Base-by-base conservation (phyloP, 2,329 filamentous ascomycete species). In the Ascochyta clinopodiicola region DNA sequence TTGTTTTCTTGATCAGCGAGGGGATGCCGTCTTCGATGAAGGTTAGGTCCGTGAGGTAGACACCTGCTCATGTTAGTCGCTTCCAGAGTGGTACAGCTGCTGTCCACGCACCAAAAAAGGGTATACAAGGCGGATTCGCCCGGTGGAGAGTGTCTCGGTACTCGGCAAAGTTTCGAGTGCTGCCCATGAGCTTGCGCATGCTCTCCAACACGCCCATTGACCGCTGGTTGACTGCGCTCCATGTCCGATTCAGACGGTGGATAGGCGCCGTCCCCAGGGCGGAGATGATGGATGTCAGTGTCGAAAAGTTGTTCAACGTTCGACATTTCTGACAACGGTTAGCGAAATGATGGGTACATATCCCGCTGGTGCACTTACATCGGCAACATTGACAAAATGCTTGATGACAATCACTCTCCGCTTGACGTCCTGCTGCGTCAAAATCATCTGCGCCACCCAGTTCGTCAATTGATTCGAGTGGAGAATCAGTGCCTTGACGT, bases 401-500 rank as follows among this genome's bases (percentile, higher is more conserved):
- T 98, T 98, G 77, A 99, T 97, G 39, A 99, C 95, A 31, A 96
- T 90, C 24, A 98, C 94, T 66, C 95, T 87, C 76, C 96, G 96
- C 81, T 95, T 96, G 60, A 97, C 91, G 73, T 99, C 95, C 67
- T 88, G 86, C 76, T 99, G 95, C 0, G 90, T 93, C 59, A 99
- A 78, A 64, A 99, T 98, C 95, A 99, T 98, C 76, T 98, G 94
- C 27, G 95, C 95, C 45, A 98, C 95, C 95, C 95, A 99, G 74
- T 98, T 99, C 6, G 95, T 99, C 82, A 99, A 88, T 76, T 98
- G 94, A 71, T 99, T 99, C 0, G 95, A 98, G 78, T 99, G 95
- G 47, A 98, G 82, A 78, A 99, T 99, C 60, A 99, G 83, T 9
- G 92, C 91, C 78, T 98, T 97, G 65, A 99, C 92, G 67, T 99